These are phyloP conservation scores for Mycena pura DNA, from an alignment of 768 basidiomycete genomes.

Conservation along the genomic window DNA sequence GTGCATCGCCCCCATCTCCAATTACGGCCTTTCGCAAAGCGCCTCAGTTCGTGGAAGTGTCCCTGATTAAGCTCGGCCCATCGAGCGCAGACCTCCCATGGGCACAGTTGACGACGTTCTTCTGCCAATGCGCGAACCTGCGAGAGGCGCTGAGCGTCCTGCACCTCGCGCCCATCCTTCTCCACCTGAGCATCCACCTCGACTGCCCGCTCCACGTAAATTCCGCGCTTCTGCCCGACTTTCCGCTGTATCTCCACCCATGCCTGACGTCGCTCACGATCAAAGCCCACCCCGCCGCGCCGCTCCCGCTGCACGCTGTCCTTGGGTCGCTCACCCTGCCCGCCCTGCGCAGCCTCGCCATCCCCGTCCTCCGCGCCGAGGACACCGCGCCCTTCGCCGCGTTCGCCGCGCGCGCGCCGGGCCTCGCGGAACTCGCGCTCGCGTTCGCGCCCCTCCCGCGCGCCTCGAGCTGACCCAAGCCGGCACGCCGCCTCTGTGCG, in stretches of 20 bases:
- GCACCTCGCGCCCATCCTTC: background rate
- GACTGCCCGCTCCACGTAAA: background rate
- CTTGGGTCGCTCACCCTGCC: background rate
- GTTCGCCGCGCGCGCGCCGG: background rate
- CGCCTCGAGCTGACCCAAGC: background rate
- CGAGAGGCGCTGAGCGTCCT: background rate
- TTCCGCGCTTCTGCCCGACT: background rate
- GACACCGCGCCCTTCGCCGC: background rate
- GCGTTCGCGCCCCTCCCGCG: background rate
- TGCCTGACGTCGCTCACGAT: background rate
- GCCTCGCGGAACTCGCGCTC: background rate
- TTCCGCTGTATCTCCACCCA: background rate
- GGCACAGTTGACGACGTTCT: background rate
- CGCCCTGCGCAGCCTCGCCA: background rate
- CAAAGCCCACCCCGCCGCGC: background rate
- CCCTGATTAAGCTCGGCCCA: background rate
- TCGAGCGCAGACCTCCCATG: background rate
- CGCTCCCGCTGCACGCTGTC: background rate
- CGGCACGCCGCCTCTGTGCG: background rate
- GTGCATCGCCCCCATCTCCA: background rate
- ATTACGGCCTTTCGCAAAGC: slow-evolving; percentile 2
- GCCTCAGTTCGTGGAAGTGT: slow-evolving; percentile 1
- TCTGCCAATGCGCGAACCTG: background rate
- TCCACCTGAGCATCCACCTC: background rate
- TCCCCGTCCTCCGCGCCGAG: background rate